Evolutionary conservation across 116 monocot species (phyloP).

Genomic region (Zostera marina): DNA sequence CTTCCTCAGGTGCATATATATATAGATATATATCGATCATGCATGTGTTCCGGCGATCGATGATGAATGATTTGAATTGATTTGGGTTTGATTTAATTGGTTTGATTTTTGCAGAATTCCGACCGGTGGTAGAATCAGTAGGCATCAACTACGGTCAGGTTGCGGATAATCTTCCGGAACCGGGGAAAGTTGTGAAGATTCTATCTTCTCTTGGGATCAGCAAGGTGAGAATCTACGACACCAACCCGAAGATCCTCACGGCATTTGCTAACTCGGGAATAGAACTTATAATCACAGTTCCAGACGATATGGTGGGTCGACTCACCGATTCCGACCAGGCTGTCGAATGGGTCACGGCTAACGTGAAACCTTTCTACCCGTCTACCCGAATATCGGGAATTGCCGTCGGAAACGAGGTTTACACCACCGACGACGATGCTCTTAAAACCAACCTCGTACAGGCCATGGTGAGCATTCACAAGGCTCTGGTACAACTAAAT

Average conservation of each 20-base stretch:
- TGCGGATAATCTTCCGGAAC: constrained; percentile 72
- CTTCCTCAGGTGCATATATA: constrained; percentile 40
- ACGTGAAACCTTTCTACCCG: constrained; percentile 15
- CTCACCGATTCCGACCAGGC: constrained; percentile 39
- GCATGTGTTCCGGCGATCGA: neutral
- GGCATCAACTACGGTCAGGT: constrained; percentile 50
- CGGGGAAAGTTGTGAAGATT: constrained; percentile 38
- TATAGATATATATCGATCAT: too few relatives aligned
- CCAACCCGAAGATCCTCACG: constrained; percentile 63
- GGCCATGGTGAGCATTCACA: constrained; percentile 15
- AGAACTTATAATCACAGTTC: constrained; percentile 60
- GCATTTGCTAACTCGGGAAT: constrained; percentile 68
- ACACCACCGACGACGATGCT: constrained; percentile 10
- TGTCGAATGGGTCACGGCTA: constrained; percentile 16
- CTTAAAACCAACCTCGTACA: constrained; percentile 19
- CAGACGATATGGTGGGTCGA: constrained; percentile 40
- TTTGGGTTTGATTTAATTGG: neutral
- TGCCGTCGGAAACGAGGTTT: constrained; percentile 27
- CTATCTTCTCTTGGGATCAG: constrained; percentile 39
- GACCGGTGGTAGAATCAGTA: neutral
- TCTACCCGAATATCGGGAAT: constrained; percentile 15
- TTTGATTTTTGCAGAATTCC: constrained; percentile 8
- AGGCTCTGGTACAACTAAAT: constrained; percentile 14
- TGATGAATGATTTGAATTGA: neutral
- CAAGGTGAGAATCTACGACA: constrained; percentile 71